Evolutionary conservation across 805 yeast species (phyloP).

Genomic region (Monosporozyma siamensis): DNA sequence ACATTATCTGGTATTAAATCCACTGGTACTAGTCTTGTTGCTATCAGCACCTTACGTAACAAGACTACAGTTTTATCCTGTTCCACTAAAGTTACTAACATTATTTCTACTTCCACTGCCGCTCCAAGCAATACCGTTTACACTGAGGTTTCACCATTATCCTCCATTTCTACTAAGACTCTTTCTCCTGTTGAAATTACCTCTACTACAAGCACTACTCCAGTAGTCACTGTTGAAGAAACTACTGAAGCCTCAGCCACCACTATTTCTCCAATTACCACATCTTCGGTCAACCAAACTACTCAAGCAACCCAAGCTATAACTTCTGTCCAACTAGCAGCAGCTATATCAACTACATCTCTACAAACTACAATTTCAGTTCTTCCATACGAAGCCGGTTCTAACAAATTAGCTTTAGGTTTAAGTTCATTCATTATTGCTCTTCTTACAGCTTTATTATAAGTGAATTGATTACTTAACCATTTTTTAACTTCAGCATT

Average conservation of each 20-base stretch:
- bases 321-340: not conserved
- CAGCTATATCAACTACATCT: not conserved
- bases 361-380: not conserved
- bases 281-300: not conserved
- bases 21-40: not conserved
- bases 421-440: slow-evolving; percentile 11
- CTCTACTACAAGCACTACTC: not conserved
- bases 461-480: not conserved
- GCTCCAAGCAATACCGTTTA: not conserved
- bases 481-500: no score
- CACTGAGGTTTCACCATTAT: not conserved
- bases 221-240: not conserved
- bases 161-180: not conserved
- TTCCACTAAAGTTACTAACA: not conserved
- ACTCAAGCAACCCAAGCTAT: slow-evolving; percentile 1
- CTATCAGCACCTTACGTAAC: not conserved
- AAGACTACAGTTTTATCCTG: not conserved
- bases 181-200: not conserved
- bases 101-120: not conserved
- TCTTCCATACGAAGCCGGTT: slow-evolving; percentile 11
- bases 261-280: not conserved
- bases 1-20: not conserved
- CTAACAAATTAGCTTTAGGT: slow-evolving; percentile 9
- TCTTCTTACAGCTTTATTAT: slow-evolving; percentile 5
- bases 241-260: not conserved